Evolutionary conservation across 306 rosid species (phyloP).

Genomic region (Citrullus amarus): DNA sequence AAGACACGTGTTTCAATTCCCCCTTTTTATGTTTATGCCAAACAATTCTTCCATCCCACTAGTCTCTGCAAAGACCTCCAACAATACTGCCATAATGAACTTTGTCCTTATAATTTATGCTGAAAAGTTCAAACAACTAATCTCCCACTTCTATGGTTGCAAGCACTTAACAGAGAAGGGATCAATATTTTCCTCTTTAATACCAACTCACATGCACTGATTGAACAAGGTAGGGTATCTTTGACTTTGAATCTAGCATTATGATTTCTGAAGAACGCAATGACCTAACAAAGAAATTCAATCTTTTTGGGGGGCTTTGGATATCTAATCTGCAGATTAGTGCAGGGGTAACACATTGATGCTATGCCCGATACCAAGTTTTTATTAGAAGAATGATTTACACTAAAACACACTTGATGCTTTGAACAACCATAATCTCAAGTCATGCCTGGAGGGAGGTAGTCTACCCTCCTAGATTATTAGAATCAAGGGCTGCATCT

Average conservation of each 20-base stretch:
- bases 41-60: neutral
- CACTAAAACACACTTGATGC: neutral
- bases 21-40: neutral
- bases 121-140: neutral
- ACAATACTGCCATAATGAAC: neutral
- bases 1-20: neutral
- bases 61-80: neutral
- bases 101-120: neutral
- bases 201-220: neutral
- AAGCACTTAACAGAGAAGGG: neutral
- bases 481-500: neutral
- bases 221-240: neutral
- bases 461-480: neutral
- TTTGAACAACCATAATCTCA: neutral
- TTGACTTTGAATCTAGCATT: neutral
- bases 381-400: neutral
- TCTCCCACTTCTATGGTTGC: neutral
- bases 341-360: neutral
- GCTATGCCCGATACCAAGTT: neutral
- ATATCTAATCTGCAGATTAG: neutral
- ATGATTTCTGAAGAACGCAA: neutral
- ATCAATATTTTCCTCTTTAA: neutral
- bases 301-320: neutral
- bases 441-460: neutral
- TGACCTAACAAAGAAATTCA: neutral